Evolutionary conservation across 2,329 filamentous ascomycete species (phyloP).

Genomic region (Karstenula rhodostoma): DNA sequence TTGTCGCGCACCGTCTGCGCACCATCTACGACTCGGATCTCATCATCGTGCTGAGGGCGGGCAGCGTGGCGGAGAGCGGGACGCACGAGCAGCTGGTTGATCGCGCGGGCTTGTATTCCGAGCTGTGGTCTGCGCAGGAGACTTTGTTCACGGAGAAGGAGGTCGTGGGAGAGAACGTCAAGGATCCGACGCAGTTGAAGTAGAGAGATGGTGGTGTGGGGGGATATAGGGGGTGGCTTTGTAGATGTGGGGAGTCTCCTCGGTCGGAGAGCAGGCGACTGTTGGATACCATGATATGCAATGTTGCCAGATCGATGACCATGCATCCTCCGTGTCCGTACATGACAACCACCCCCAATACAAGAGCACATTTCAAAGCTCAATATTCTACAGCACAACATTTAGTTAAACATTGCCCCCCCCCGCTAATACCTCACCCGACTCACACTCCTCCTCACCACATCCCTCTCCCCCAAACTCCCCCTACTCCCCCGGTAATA

Average conservation of each 20-base stretch:
- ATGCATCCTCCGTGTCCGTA: too few relatives aligned
- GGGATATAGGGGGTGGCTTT: not conserved
- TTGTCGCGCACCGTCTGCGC: constrained; percentile 88
- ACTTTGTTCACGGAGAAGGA: constrained; percentile 39
- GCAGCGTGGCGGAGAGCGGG: constrained; percentile 85
- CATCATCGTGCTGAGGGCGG: constrained; percentile 89
- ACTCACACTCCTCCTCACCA: constrained; percentile 40
- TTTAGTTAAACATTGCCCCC: too few relatives aligned
- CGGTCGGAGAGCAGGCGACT: too few relatives aligned
- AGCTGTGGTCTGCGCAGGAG: constrained; percentile 78
- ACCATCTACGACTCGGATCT: constrained; percentile 93
- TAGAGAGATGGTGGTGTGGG: not conserved
- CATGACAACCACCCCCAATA: too few relatives aligned
- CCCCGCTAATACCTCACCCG: constrained; percentile 32
- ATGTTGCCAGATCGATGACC: too few relatives aligned
- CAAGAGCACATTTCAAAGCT: too few relatives aligned
- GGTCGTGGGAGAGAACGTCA: constrained; percentile 8
- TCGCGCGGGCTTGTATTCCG: constrained; percentile 79
- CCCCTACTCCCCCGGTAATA: constrained; percentile 29
- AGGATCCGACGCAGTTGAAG: not conserved
- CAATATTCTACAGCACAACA: too few relatives aligned
- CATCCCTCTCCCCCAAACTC: constrained; percentile 31
- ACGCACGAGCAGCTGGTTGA: constrained; percentile 87
- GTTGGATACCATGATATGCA: too few relatives aligned
- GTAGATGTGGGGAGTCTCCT: too few relatives aligned